Evolutionary conservation across 2,329 filamentous ascomycete genomes (phyloP).

Genomic region (Tricladium varicosporioides): DNA sequence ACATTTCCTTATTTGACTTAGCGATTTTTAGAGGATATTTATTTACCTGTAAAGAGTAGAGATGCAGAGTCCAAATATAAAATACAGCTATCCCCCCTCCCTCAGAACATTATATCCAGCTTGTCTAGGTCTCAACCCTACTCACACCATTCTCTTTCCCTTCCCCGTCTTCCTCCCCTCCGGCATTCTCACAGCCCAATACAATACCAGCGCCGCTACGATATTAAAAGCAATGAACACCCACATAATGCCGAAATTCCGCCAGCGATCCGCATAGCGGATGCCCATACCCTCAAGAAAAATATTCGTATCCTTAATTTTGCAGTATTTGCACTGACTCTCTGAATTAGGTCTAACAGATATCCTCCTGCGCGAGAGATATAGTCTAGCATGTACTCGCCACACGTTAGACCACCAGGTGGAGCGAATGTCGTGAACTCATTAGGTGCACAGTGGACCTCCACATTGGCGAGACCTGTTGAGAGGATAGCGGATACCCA

Average conservation of each 20-base stretch:
- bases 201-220: constrained; percentile 49
- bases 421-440: constrained; percentile 67
- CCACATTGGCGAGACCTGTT: constrained; percentile 63
- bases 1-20: too few relatives aligned
- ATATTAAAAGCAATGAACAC: constrained; percentile 55
- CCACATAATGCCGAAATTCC: constrained; percentile 56
- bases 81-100: too few relatives aligned
- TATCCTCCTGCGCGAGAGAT: constrained; percentile 45
- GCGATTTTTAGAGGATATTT: too few relatives aligned
- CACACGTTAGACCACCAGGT: constrained; percentile 53
- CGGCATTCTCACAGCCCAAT: constrained; percentile 48
- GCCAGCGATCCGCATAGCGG: constrained; percentile 40
- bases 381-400: constrained; percentile 53
- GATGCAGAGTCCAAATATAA: too few relatives aligned
- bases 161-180: constrained; percentile 31
- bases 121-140: too few relatives aligned
- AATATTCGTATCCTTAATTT: constrained; percentile 48
- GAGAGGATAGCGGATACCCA: constrained; percentile 69
- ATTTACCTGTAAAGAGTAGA: too few relatives aligned
- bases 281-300: constrained; percentile 45
- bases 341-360: constrained; percentile 49
- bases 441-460: constrained; percentile 63
- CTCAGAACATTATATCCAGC: too few relatives aligned
- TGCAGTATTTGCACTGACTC: constrained; percentile 52
- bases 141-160: too few relatives aligned